Conservation (phyloP, 352 stramenopile species). For the Pythium phragmiticola region DNA sequence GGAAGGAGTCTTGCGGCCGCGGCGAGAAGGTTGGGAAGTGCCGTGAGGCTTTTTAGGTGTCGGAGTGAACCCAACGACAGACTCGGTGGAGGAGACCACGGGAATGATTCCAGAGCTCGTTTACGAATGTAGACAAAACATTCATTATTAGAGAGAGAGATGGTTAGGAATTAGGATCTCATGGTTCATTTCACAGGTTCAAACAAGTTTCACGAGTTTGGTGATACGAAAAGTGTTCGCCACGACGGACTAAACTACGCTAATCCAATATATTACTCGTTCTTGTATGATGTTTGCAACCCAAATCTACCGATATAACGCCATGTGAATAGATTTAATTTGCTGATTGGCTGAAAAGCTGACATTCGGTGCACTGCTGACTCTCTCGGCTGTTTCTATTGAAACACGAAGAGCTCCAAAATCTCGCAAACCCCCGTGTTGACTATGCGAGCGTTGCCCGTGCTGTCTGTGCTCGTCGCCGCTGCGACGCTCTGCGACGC, state of each 20-base stretch:
- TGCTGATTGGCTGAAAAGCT: constrained; percentile 1
- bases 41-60: not conserved
- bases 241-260: too few relatives aligned
- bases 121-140: too few relatives aligned
- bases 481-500: constrained; percentile 6
- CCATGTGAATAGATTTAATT: too few relatives aligned
- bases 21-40: not conserved
- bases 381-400: not conserved
- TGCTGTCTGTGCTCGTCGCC: constrained; percentile 12
- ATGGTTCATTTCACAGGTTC: too few relatives aligned
- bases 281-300: too few relatives aligned
- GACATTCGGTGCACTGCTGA: not conserved
- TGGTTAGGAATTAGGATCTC: too few relatives aligned
- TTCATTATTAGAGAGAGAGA: too few relatives aligned
- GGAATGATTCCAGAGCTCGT: too few relatives aligned
- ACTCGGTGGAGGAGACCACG: not conserved
- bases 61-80: constrained; percentile 10
- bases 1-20: not conserved
- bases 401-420: constrained; percentile 3
- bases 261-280: too few relatives aligned
- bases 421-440: not conserved
- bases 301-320: too few relatives aligned
- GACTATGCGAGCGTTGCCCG: constrained; percentile 2
- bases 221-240: too few relatives aligned
- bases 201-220: too few relatives aligned